Base-by-base conservation (phyloP, 306 rosid genomes). In the Casuarina equisetifolia region DNA sequence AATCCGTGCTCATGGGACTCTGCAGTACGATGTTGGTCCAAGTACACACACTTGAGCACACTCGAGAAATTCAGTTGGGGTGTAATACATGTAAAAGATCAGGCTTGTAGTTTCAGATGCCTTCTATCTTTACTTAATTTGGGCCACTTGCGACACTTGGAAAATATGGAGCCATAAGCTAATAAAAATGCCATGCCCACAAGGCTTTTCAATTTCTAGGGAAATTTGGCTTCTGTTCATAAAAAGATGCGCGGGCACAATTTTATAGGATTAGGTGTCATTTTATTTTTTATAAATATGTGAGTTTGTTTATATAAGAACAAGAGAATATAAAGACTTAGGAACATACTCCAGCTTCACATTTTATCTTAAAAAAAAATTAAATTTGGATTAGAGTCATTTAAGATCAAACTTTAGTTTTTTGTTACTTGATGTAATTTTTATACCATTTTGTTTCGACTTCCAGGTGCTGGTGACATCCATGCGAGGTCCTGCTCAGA, bases 381-480 rank as follows among this genome's bases (percentile, higher is more conserved):
- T 1, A 25, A 25, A 25, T 25, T 25, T 25, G 32, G 32, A 25
- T 19, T 58, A 19, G 5, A 35, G 39, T 58, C 36, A 3, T 58
- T 20, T 25, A 2, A 58, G 4, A 58, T 1, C 25, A 3, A 8
- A 48, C 51, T 48, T 5, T 48, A 48, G 51, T 2, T 48, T 48
- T 13, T 13, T 48, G 51, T 48, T 10, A 48, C 51, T 48, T 2
- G 13, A 48, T 40, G 17, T 39, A 25, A 45, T 39, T 66, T 39
- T 38, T 6, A 9, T 8, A 12, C 42, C 5, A 17, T 66, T 7
- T 39, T 39, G 10, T 12, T 4, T 66, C 51, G 20, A 20, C 63
- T 82, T 84, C 75, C 84, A 92, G 97, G 86, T 85, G 68, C 82
- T 80, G 62, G 59, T 49, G 78, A 69, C 43, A 69, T 63, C 80